Base-by-base conservation (phyloP, 1,284 basidiomycete genomes). In the Cryptococcus floricola region DNA sequence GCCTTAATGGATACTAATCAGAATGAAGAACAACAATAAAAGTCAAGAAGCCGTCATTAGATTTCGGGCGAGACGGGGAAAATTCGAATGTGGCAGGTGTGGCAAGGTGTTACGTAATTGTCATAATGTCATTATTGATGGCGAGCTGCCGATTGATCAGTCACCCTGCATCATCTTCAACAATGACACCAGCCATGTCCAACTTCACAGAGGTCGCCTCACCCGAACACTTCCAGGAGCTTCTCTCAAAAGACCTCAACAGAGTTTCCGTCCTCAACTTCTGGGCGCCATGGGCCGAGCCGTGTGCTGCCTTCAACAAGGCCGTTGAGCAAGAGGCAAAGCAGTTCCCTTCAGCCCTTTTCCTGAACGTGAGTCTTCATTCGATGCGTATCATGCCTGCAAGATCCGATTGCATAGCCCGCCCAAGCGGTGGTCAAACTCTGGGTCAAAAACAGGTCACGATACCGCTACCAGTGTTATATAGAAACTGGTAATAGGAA, bases 211-310 rank as follows among this genome's bases (percentile, higher is more conserved):
- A 79, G 31, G 80, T 94, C 50, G 73, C 78, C 27, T 87, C 87
- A 5, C 77, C 88, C 0, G 77, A 82, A 14, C 83, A 91, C 57
- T 90, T 96, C 77, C 85, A 91, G 73, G 71, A 78, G 14, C 75
- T 90, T 8, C 84, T 97, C 48, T 86, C 85, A 1, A 70, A 76
- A 39, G 91, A 96, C 76, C 82, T 96, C 45, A 78, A 82, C 25
- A 81, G 88, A 37, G 82, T 94, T 25, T 91, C 91, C 6, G 79
- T 93, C 41, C 85, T 95, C 69, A 91, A 89, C 78, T 97, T 96
- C 76, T 93, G 91, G 87, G 89, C 93, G 55, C 81, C 85, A 73
- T 96, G 90, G 90, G 93, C 91, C 0, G 88, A 85, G 62, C 91
- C 91, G 41, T 96, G 92, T 80, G 81, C 82, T 63, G 82, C 86